Conservation (phyloP, 2,329 filamentous ascomycete species). For the Aspergillus latus region DNA sequence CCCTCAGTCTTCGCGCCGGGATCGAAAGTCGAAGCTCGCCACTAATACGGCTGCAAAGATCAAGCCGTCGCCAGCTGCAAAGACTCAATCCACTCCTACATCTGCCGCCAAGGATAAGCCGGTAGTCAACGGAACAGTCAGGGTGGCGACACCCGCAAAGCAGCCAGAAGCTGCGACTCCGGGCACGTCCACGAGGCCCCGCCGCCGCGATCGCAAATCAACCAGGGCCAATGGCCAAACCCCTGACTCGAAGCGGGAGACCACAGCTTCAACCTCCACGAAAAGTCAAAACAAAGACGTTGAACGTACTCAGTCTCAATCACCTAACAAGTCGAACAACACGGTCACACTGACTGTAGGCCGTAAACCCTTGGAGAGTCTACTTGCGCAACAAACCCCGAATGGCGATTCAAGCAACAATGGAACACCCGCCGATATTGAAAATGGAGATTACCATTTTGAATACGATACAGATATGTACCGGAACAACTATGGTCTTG, state of each 20-base stretch:
- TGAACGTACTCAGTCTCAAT: constrained; percentile 2
- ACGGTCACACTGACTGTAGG: constrained; percentile 19
- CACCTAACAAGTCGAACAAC: constrained; percentile 12
- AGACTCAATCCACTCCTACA: constrained; percentile 2
- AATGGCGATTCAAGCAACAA: constrained; percentile 15
- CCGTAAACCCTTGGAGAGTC: constrained; percentile 15
- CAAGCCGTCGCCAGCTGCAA: background rate
- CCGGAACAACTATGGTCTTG: constrained; percentile 23
- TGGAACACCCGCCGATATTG: constrained; percentile 13
- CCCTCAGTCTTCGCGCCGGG: constrained; percentile 13
- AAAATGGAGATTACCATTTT: constrained; percentile 20
- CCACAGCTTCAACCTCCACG: background rate
- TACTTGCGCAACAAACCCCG: constrained; percentile 1
- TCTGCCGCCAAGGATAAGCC: constrained; percentile 2
- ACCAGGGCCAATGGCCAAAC: background rate
- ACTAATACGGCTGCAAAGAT: constrained; percentile 5
- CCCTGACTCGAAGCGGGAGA: background rate
- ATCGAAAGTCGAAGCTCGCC: constrained; percentile 14
- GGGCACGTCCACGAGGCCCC: constrained; percentile 9
- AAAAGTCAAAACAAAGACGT: constrained; percentile 3
- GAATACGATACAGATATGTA: constrained; percentile 26
- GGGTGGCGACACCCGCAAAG: constrained; percentile 13
- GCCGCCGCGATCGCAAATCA: constrained; percentile 18
- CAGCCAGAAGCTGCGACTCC: constrained; percentile 9
- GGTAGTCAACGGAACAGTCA: constrained; percentile 2